These are phyloP conservation scores for Dryas integrifolia DNA, from an alignment of 331 rosid species.

Conservation along the genomic window DNA sequence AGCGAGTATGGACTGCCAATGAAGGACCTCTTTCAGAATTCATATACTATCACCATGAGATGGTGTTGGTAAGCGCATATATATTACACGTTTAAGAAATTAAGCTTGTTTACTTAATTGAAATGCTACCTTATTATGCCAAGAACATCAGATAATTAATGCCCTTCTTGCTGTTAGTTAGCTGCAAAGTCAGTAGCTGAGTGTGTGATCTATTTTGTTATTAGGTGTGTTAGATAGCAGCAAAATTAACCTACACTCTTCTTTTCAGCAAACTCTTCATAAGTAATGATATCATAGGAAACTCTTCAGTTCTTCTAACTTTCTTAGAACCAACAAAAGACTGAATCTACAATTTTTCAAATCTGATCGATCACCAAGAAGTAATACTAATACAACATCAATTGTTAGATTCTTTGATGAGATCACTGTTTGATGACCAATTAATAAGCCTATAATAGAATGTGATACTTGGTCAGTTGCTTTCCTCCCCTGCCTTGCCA, in stretches of 20 bases:
- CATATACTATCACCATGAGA: slow-evolving; percentile 85
- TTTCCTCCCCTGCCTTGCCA: no score
- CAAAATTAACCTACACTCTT: background rate
- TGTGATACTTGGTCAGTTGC: background rate
- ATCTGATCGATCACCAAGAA: no score
- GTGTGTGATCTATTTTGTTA: no score
- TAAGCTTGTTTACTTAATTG: background rate
- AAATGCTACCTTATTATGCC: background rate
- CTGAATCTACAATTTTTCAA: no score
- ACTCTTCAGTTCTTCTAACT: background rate
- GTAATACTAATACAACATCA: no score
- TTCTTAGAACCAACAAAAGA: no score
- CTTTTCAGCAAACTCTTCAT: background rate
- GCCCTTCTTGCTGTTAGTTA: no score
- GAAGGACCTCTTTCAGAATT: slow-evolving; percentile 89
- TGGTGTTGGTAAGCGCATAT: slow-evolving; percentile 70
- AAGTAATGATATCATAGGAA: no score
- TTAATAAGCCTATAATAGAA: background rate
- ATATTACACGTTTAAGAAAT: background rate
- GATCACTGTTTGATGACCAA: background rate
- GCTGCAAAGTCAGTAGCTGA: no score
- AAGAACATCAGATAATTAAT: no score
- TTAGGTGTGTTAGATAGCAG: background rate
- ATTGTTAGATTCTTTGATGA: background rate
- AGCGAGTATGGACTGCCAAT: slow-evolving; percentile 87